Evolutionary conservation across 2,329 filamentous ascomycete genomes (phyloP).

Genomic region (Alternaria sp.): DNA sequence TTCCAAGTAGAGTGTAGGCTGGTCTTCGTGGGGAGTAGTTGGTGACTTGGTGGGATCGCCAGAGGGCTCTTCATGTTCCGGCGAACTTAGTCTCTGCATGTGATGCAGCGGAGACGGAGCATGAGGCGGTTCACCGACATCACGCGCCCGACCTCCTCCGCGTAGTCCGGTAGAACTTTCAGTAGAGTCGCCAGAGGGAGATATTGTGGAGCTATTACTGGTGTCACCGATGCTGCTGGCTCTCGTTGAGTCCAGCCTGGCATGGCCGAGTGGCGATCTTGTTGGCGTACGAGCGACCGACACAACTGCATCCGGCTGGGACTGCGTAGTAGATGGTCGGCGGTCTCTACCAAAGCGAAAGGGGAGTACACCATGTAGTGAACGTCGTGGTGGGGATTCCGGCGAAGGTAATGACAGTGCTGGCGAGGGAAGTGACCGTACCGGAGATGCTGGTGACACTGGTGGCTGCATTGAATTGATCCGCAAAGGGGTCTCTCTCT

Average conservation of each 20-base stretch:
- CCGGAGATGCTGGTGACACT: constrained; percentile 1
- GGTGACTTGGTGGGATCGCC: constrained; percentile 10
- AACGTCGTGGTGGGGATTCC: constrained; percentile 10
- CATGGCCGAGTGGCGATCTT: constrained; percentile 6
- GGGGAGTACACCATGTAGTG: constrained; percentile 26
- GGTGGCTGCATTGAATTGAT: background rate
- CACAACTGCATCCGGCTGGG: constrained; percentile 12
- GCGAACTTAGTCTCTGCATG: constrained; percentile 24
- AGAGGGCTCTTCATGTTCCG: constrained; percentile 7
- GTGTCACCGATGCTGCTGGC: constrained; percentile 20
- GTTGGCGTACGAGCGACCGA: constrained; percentile 20
- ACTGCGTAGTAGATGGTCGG: background rate
- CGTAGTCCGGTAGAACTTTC: constrained; percentile 27
- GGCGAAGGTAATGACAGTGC: background rate
- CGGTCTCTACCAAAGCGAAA: constrained; percentile 29
- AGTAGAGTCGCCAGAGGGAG: constrained; percentile 13
- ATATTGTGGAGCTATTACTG: background rate
- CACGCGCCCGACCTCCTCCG: constrained; percentile 19
- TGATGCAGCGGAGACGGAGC: constrained; percentile 31
- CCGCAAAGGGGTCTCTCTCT: background rate
- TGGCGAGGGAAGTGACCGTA: constrained; percentile 1
- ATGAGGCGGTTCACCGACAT: constrained; percentile 18
- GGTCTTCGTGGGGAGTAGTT: background rate
- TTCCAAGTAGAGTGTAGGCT: constrained; percentile 10
- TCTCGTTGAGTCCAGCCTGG: constrained; percentile 14